These are phyloP conservation scores for Apium graveolens DNA, from an alignment of 129 eudicot species.

Conservation along the genomic window DNA sequence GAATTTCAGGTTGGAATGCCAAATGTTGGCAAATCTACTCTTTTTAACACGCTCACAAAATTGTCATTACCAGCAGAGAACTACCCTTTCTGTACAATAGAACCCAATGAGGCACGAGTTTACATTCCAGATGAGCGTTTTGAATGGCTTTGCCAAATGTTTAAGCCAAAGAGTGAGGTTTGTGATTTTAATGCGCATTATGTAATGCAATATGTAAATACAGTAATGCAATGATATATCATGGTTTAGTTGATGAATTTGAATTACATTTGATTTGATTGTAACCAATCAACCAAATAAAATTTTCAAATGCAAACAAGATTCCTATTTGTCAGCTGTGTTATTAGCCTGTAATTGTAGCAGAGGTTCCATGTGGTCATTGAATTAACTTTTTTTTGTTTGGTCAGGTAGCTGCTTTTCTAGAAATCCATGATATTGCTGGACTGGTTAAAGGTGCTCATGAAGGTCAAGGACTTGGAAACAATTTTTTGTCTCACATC, in stretches of 20 bases:
- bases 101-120: constrained; percentile 99
- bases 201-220: not conserved
- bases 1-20: constrained; percentile 90
- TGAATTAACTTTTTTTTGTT: not conserved
- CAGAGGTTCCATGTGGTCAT: not conserved
- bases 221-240: not conserved
- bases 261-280: not conserved
- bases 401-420: constrained; percentile 76
- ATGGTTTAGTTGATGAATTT: constrained; percentile 1
- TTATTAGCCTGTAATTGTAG: not conserved
- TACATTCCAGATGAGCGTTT: constrained; percentile 95
- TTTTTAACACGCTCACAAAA: constrained; percentile 93
- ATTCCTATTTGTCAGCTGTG: not conserved
- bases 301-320: not conserved
- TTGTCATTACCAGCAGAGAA: constrained; percentile 94
- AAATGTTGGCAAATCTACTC: constrained; percentile 97
- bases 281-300: not conserved
- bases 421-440: constrained; percentile 99
- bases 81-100: constrained; percentile 97
- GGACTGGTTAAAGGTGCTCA: constrained; percentile 99
- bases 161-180: constrained; percentile 98
- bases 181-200: not conserved
- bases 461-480: constrained; percentile 98
- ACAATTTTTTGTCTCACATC: constrained; percentile 94
- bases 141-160: constrained; percentile 90